Percentiles rank a stretch among this genome's conserved stretches.
Conservation (phyloP, 2,329 filamentous ascomycete genomes). For the Catunica adiposa region DNA sequence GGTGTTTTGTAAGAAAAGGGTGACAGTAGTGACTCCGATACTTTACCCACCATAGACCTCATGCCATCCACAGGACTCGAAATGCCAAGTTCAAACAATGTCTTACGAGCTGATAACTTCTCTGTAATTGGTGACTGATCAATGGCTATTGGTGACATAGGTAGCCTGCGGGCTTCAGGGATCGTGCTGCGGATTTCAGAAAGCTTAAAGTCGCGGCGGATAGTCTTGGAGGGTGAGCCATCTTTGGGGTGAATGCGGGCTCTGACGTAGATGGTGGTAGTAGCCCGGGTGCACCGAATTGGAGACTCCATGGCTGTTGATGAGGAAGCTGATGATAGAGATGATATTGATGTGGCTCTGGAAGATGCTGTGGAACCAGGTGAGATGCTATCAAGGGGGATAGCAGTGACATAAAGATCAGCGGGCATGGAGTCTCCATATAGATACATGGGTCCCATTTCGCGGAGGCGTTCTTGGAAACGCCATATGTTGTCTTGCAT, state of each 20-base stretch:
- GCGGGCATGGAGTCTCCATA: slow-evolving; percentile 4
- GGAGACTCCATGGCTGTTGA: background rate
- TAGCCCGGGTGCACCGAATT: slow-evolving; percentile 1
- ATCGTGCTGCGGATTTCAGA: slow-evolving; percentile 30
- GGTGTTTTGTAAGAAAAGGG: slow-evolving; percentile 7
- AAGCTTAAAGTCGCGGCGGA: slow-evolving; percentile 35
- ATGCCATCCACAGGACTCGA: slow-evolving; percentile 2
- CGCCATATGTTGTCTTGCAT: slow-evolving; percentile 13
- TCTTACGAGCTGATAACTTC: slow-evolving; percentile 1
- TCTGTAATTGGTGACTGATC: background rate
- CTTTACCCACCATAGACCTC: background rate
- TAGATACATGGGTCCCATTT: slow-evolving; percentile 13
- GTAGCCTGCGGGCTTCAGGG: slow-evolving; percentile 18
- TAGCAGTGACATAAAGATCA: slow-evolving; percentile 10
- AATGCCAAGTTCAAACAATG: slow-evolving; percentile 8
- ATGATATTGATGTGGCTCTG: background rate
- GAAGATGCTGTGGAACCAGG: background rate
- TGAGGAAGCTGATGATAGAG: background rate
- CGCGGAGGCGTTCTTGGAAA: slow-evolving; percentile 11
- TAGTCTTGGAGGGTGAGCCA: slow-evolving; percentile 28
- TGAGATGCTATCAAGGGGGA: background rate
- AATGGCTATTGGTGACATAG: background rate
- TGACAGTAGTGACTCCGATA: background rate
- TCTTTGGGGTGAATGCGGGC: slow-evolving; percentile 28
- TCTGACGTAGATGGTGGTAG: slow-evolving; percentile 20